Percentiles rank a stretch among this genome's conserved stretches.
Conservation (phyloP, 495 filamentous ascomycete genomes). For the Aspergillus heteromorphus region DNA sequence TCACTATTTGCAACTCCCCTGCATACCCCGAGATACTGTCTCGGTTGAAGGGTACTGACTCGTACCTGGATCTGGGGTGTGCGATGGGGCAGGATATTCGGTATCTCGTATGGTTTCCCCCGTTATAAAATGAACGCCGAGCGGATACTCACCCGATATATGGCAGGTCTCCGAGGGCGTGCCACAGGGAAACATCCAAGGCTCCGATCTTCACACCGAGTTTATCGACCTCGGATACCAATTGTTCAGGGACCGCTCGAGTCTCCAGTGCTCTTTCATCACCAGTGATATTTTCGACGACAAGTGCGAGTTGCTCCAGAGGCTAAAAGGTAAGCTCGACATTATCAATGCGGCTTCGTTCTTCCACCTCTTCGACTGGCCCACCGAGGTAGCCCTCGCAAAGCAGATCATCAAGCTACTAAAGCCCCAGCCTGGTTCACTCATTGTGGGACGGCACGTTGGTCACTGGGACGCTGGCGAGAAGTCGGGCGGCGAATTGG, state of each 20-base stretch:
- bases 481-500: slow-evolving; percentile 6
- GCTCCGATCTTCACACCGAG: slow-evolving; percentile 31
- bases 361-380: slow-evolving; percentile 56
- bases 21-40: slow-evolving; percentile 35
- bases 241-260: slow-evolving; percentile 39
- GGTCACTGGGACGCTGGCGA: slow-evolving; percentile 31
- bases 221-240: slow-evolving; percentile 46
- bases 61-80: slow-evolving; percentile 39
- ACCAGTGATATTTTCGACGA: slow-evolving; percentile 48
- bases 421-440: slow-evolving; percentile 32
- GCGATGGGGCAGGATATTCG: slow-evolving; percentile 38
- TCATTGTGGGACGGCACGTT: slow-evolving; percentile 46
- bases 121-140: not conserved
- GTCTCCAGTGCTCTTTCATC: slow-evolving; percentile 44
- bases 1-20: slow-evolving; percentile 29
- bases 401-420: slow-evolving; percentile 44
- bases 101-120: slow-evolving; percentile 18
- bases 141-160: not conserved
- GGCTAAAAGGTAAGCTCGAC: slow-evolving; percentile 27
- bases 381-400: slow-evolving; percentile 44
- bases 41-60: slow-evolving; percentile 29
- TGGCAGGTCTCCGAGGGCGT: slow-evolving; percentile 25
- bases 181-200: slow-evolving; percentile 28
- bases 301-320: slow-evolving; percentile 18
- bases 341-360: slow-evolving; percentile 52